Conservation (phyloP, 2,329 filamentous ascomycete genomes). For the Trichothecium sympodiale region DNA sequence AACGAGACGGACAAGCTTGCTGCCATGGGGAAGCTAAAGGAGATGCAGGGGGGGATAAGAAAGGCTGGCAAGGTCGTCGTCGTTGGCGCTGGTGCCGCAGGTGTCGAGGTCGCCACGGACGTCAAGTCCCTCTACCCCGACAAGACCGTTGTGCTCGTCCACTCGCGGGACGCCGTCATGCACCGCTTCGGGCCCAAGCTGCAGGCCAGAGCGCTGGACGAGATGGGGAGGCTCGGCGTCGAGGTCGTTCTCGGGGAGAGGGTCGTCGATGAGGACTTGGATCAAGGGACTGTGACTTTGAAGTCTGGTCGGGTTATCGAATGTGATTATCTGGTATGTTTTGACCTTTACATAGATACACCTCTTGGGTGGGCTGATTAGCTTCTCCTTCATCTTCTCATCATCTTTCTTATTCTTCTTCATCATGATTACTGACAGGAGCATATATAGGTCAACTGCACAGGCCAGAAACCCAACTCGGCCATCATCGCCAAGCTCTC, state of each 20-base stretch:
- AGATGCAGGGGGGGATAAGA: conserved; percentile 34
- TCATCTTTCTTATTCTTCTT: not conserved
- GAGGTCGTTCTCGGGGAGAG: conserved; percentile 40
- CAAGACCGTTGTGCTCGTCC: conserved; percentile 45
- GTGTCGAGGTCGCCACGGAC: conserved; percentile 1
- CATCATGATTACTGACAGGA: conserved; percentile 1
- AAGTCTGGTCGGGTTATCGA: conserved; percentile 30
- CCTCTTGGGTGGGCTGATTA: too few relatives aligned
- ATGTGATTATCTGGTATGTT: conserved; percentile 38
- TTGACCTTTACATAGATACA: too few relatives aligned
- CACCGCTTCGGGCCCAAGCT: conserved; percentile 35
- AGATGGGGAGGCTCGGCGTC: conserved; percentile 33
- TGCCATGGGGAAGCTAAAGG: conserved; percentile 29
- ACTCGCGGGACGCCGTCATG: conserved; percentile 40
- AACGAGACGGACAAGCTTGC: conserved; percentile 27
- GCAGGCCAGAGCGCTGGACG: conserved; percentile 26
- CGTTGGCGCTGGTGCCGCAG: conserved; percentile 47
- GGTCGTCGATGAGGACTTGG: conserved; percentile 21
- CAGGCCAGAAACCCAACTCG: conserved; percentile 48
- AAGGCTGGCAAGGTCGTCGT: conserved; percentile 33
- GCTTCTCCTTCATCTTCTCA: conserved; percentile 3
- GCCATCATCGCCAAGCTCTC: conserved; percentile 30
- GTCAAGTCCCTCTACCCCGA: conserved; percentile 43
- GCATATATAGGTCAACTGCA: conserved; percentile 39
- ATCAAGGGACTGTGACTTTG: conserved; percentile 28